Evolutionary conservation across 2,329 filamentous ascomycete species (phyloP), one percentile per base, ranked within the genome.

Genomic region (Calonectria leucothoes): DNA sequence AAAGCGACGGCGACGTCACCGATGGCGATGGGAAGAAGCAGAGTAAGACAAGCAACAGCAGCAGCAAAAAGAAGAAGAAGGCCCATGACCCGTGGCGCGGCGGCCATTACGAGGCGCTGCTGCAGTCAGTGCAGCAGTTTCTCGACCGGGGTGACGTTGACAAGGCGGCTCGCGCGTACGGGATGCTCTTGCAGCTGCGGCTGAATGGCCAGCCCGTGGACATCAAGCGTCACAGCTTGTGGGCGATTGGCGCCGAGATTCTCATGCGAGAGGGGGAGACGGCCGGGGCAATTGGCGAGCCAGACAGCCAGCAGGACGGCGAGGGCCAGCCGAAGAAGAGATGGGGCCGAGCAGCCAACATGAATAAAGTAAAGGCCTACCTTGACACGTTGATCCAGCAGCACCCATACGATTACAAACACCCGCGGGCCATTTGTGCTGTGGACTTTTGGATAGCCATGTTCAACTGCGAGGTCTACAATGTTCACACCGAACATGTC

Each of bases 191-290:
- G 59, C 90, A 93, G 63, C 89, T 91, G 59, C 80, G 82, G 12
- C 81, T 82, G 2, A 64, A 74, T 17, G 79, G 81, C 33, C 69
- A 84, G 61, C 85, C 86, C 8, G 87, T 96, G 25, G 95, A 98
- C 81, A 83, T 96, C 61, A 90, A 95, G 48, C 87, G 87, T 25
- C 89, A 93, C 79, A 90, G 91, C 42, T 89, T 94, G 76, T 98
- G 96, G 96, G 93, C 93, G 17, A 89, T 98, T 55, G 95, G 95
- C 0, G 95, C 94, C 2, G 96, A 98, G 84, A 91, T 98, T 25
- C 85, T 98, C 70, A 91, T 98, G 85, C 90, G 93, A 20, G 85
- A 88, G 33, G 88, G 87, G 8, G 86, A 88, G 73, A 80, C 85
- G 80, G 76, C 78, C 8, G 48, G 27, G 39, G 10, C 4, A 7